These are phyloP conservation scores for Arthrobotrys pseudoclavata DNA, from an alignment of 2,329 filamentous ascomycete species.

Conservation along the genomic window DNA sequence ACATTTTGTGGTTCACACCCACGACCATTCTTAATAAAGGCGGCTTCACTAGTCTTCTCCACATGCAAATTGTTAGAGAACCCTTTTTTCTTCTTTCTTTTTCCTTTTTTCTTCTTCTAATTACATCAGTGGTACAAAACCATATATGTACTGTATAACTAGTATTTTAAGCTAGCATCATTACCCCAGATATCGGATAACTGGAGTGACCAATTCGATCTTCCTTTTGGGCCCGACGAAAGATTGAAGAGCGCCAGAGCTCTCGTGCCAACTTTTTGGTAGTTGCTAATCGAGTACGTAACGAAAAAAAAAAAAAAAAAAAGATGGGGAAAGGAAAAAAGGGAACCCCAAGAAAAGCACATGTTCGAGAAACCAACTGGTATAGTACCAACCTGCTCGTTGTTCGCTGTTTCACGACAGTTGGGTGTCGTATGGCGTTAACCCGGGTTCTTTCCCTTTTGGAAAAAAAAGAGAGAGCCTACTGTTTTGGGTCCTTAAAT, in stretches of 20 bases:
- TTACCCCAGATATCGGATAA: conserved; percentile 42
- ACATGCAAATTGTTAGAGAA: conserved; percentile 23
- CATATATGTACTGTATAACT: too few relatives aligned
- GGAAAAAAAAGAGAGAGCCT: too few relatives aligned
- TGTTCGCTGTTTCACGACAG: conserved; percentile 4
- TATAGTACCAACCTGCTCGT: background rate
- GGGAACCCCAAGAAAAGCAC: conserved; percentile 37
- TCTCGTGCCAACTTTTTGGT: conserved; percentile 34
- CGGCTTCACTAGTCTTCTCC: conserved; percentile 3
- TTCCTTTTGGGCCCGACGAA: too few relatives aligned
- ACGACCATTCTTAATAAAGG: background rate
- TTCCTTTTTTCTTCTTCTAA: background rate
- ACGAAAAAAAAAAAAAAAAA: too few relatives aligned
- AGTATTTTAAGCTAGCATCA: background rate
- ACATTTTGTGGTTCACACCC: conserved; percentile 2
- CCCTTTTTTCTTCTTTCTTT: too few relatives aligned
- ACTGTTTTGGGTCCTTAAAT: background rate
- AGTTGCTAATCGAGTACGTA: conserved; percentile 57
- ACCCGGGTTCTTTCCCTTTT: conserved; percentile 7
- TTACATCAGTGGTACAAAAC: background rate
- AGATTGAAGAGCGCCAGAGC: conserved; percentile 60
- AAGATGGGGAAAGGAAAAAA: too few relatives aligned
- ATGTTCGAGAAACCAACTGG: conserved; percentile 7
- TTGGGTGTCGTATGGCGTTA: conserved; percentile 1
- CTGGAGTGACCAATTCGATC: conserved; percentile 5